Percentiles rank a stretch among this genome's conserved stretches.
Conservation (phyloP, 305 asterid species). For the Plantago coronopus region DNA sequence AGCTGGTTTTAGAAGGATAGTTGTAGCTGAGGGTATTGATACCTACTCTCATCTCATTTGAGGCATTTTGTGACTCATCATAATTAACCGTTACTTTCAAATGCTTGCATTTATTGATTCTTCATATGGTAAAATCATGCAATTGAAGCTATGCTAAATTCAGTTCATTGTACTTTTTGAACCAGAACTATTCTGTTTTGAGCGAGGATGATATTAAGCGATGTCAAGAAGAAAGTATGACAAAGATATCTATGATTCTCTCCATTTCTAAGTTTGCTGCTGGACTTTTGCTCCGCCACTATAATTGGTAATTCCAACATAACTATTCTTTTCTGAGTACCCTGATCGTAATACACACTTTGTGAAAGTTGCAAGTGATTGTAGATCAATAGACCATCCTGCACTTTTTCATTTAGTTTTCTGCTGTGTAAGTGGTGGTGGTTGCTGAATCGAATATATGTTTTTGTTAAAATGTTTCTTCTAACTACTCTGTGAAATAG, state of each 20-base stretch:
- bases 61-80: conserved; percentile 11
- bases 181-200: conserved; percentile 67
- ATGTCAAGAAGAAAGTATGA: conserved; percentile 73
- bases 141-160: conserved; percentile 20
- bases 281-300: conserved; percentile 81
- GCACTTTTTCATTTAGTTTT: conserved; percentile 11
- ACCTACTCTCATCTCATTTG: conserved; percentile 14
- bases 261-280: conserved; percentile 86
- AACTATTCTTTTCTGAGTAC: conserved; percentile 16
- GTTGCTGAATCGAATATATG: conserved; percentile 12
- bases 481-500: conserved; percentile 14
- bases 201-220: conserved; percentile 72
- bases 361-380: conserved; percentile 13
- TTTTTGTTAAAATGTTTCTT: conserved; percentile 17
- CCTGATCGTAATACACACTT: conserved; percentile 11
- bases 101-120: conserved; percentile 14
- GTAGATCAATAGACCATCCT: conserved; percentile 7
- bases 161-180: conserved; percentile 21
- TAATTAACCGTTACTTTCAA: neutral
- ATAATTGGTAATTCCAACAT: conserved; percentile 61
- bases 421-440: conserved; percentile 11
- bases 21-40: neutral
- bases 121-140: conserved; percentile 5
- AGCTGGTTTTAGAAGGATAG: conserved; percentile 6
- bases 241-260: conserved; percentile 71